Base-by-base conservation (phyloP, 2,329 filamentous ascomycete species). In the Pezicula neosporulosa region DNA sequence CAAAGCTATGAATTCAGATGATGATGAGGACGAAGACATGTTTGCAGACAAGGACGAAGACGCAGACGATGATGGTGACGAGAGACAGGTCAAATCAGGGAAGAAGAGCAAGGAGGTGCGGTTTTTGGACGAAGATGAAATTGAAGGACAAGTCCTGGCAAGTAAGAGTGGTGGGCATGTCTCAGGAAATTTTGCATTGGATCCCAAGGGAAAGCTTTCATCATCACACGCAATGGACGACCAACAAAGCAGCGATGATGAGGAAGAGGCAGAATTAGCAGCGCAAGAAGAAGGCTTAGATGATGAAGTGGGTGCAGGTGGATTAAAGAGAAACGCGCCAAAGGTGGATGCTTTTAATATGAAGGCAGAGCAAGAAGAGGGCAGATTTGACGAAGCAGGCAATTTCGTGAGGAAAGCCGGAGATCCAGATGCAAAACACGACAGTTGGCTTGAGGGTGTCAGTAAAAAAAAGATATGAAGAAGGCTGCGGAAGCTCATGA, bases 321-420 rank as follows among this genome's bases (percentile, higher is more conserved):
- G 89, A 2, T 87, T 95, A 61, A 97, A 97, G 73, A 89, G 85
- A 62, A 90, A 97, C 68, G 94, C 94, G 2, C 94, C 94, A 2
- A 90, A 94, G 67, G 80, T 99, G 6, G 94, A 97, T 68, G 93
- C 93, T 3, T 99, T 99, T 78, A 97, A 99, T 66, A 89, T 99
- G 78, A 85, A 83, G 53, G 75, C 82, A 12, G 94, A 99, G 69
- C 86, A 95, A 68, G 91, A 97, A 64, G 93, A 97, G 60, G 94
- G 94, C 1, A 81, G 85, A 10, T 99, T 97, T 63, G 94, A 99
- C 66, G 88, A 94, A 60, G 76, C 85, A 1, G 93, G 93, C 9
- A 99, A 97, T 68, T 99, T 85, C 67, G 83, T 99, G 42, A 84
- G 94, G 51, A 95, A 95, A 69, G 92, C 92, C 0, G 81, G 74